Evolutionary conservation across 2,329 filamentous ascomycete species (phyloP).

Genomic region (Cytospora paraplurivora): DNA sequence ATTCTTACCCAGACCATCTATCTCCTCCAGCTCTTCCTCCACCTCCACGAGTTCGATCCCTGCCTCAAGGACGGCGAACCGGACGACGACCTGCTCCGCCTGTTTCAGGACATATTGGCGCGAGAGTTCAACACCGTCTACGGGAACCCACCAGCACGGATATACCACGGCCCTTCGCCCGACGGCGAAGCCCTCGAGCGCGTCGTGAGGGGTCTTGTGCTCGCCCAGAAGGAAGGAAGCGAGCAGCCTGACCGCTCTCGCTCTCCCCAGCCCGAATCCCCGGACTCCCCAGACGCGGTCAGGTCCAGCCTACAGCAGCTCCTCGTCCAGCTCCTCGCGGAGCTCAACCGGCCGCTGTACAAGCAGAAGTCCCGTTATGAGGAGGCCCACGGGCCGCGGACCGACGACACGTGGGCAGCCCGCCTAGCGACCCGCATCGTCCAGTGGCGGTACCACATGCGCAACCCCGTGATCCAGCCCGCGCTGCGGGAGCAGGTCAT

Average conservation of each 20-base stretch:
- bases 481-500: conserved; percentile 18
- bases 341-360: conserved; percentile 23
- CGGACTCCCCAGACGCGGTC: conserved; percentile 10
- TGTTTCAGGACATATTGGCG: conserved; percentile 26
- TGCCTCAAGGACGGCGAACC: conserved; percentile 18
- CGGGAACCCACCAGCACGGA: conserved; percentile 3
- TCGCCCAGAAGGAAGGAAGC: conserved; percentile 19
- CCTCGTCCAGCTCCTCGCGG: conserved; percentile 13
- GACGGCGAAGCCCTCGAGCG: conserved; percentile 28
- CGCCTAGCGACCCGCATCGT: conserved; percentile 27
- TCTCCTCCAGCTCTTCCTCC: conserved; percentile 28
- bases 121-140: conserved; percentile 27
- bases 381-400: conserved; percentile 18
- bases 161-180: conserved; percentile 19
- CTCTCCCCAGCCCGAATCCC: conserved; percentile 7
- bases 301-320: conserved; percentile 21
- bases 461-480: conserved; percentile 16
- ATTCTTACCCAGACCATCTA: conserved; percentile 28
- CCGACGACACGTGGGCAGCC: conserved; percentile 25
- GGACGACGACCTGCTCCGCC: conserved; percentile 26
- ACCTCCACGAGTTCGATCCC: conserved; percentile 28
- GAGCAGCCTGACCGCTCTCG: conserved; percentile 11
- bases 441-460: conserved; percentile 26
- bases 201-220: conserved; percentile 24
- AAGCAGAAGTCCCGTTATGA: conserved; percentile 24